Percentiles rank a stretch among this genome's conserved stretches.
Evolutionary conservation across 2,329 filamentous ascomycete genomes (phyloP).

Genomic region (Teratosphaeria nubilosa): DNA sequence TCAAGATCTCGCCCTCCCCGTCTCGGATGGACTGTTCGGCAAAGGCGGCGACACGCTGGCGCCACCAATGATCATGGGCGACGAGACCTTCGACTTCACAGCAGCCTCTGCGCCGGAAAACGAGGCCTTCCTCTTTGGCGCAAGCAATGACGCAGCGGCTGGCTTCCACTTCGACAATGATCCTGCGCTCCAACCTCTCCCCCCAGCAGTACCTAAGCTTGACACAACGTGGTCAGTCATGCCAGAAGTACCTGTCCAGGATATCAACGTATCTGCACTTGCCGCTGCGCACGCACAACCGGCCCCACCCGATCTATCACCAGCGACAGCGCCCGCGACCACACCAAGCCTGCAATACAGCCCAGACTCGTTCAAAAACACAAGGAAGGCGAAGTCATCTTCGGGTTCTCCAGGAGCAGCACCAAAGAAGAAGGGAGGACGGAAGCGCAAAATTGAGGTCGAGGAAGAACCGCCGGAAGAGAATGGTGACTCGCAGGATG

Average conservation of each 20-base stretch:
- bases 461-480: conserved; percentile 33
- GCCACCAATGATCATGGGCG: conserved; percentile 25
- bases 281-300: conserved; percentile 11
- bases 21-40: conserved; percentile 10
- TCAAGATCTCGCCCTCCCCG: conserved; percentile 21
- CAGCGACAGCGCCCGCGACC: neutral
- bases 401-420: conserved; percentile 15
- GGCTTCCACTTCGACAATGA: conserved; percentile 21
- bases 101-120: conserved; percentile 9
- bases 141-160: conserved; percentile 10
- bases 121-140: conserved; percentile 20
- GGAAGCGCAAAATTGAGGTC: conserved; percentile 26
- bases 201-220: conserved; percentile 12
- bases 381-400: conserved; percentile 22
- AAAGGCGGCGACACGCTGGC: conserved; percentile 15
- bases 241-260: conserved; percentile 9
- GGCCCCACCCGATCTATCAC: neutral
- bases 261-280: conserved; percentile 13
- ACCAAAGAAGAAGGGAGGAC: conserved; percentile 24
- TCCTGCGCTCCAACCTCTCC: conserved; percentile 9
- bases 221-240: conserved; percentile 19
- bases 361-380: conserved; percentile 20
- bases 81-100: conserved; percentile 20
- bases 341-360: conserved; percentile 18
- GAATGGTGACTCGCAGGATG: conserved; percentile 30